Base-by-base conservation (phyloP, 352 stramenopile species). In the Nothophytophthora sp. region DNA sequence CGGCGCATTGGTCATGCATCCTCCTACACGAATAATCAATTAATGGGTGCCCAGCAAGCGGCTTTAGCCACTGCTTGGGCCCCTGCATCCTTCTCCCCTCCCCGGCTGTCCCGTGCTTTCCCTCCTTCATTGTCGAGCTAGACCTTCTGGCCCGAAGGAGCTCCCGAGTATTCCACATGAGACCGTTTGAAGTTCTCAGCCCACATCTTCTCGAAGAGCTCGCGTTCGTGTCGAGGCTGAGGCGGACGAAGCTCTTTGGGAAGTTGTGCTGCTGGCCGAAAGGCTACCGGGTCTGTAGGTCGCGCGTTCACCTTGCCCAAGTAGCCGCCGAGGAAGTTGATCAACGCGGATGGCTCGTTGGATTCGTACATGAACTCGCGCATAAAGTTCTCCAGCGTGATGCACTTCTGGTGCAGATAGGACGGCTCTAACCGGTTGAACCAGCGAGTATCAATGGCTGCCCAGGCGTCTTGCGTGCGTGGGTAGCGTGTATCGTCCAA, bases 161-260 rank as follows among this genome's bases (percentile, higher is more conserved):
- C 58, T 32, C n/a, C 22, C 13, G 60, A 56, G 43, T 95, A 95
- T 23, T 92, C 68, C 23, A 95, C 85, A 22, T 69, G 80, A 22
- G 92, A 98, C 28, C 89, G 71, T 36, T 93, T 88, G 73, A 99
- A 98, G 67, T 99, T 98, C 60, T 99, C 88, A 7, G 89, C 88
- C 96, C 96, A 99, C 73, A 98, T 88, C 75, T 97, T 96, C 70
- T 98, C 95, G 69, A 98, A 98, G 35, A 97, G 86, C 35, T 96
- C 88, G 41, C 96, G 78, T 70, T 98, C 93, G 61, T 98, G 83
- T 25, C 86, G 78, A 7, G 96, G 96, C 63, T 99, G 96, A 9
- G 91, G 87, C 27, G 95, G 95, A 41, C 96, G 84, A 60, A 93
- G 49, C 39, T 95, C 85, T 62, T 95, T 95, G 1, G 85, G 85